Conservation (phyloP, 2,329 filamentous ascomycete genomes). For the Ceratocystis destructans region DNA sequence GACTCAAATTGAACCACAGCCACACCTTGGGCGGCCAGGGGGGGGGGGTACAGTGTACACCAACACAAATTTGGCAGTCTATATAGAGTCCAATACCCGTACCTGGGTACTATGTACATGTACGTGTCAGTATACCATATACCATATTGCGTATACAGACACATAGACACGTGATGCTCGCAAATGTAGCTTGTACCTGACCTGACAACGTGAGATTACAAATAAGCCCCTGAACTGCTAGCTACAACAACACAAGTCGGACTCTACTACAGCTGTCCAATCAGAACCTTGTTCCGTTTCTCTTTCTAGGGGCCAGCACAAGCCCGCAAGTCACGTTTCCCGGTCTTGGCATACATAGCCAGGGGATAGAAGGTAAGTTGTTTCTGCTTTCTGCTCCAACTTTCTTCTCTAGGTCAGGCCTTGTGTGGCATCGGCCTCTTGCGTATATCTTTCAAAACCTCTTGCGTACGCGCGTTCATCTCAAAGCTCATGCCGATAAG, state of each 20-base stretch:
- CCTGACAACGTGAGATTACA: background rate
- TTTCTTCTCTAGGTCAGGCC: background rate
- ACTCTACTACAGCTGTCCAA: background rate
- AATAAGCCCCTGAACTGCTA: background rate
- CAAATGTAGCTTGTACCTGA: constrained; percentile 1
- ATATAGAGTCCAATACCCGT: background rate
- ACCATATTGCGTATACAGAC: no score
- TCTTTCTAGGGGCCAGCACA: background rate
- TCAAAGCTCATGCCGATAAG: constrained; percentile 51
- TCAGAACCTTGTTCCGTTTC: constrained; percentile 7
- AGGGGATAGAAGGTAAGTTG: background rate
- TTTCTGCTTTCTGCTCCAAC: background rate
- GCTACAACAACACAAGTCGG: background rate
- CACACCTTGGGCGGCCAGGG: background rate
- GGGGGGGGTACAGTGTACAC: background rate
- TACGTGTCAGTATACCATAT: no score
- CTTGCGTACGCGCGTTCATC: constrained; percentile 44
- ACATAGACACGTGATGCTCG: background rate
- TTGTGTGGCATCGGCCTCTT: constrained; percentile 32
- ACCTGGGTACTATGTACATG: background rate
- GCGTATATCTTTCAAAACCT: constrained; percentile 45
- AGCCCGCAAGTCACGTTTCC: background rate
- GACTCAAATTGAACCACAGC: background rate
- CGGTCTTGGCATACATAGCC: background rate
- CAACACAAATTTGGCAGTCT: background rate